Conservation (phyloP, 164 flowering plant species). For the Aristolochia californica region DNA sequence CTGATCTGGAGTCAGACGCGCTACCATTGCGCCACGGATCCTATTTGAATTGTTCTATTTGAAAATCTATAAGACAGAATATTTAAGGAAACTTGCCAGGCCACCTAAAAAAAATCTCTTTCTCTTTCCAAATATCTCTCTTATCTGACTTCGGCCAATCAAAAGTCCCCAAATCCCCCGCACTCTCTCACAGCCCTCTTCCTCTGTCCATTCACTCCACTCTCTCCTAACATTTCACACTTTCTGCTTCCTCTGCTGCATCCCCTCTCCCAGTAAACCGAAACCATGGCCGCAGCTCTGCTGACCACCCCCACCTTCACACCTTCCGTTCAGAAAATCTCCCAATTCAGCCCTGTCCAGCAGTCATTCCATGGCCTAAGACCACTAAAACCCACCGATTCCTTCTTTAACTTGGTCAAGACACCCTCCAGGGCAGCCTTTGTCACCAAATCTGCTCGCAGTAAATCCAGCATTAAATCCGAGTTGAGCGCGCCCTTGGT, state of each 20-base stretch:
- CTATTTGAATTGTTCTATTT: no score
- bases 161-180: conserved; percentile 31
- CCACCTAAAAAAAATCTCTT: no score
- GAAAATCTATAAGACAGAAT: no score
- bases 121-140: conserved; percentile 10
- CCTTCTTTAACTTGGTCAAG: conserved; percentile 6
- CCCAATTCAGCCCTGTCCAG: conserved; percentile 12
- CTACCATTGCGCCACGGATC: conserved; percentile 99
- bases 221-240: neutral
- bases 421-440: conserved; percentile 3
- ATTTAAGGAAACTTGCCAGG: no score
- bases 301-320: conserved; percentile 34
- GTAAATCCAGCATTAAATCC: conserved; percentile 25
- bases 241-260: neutral
- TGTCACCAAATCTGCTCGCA: conserved; percentile 1
- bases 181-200: conserved; percentile 17
- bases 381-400: conserved; percentile 34
- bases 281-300: conserved; percentile 40
- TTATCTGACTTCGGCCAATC: conserved; percentile 47
- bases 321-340: conserved; percentile 17
- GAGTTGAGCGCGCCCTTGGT: conserved; percentile 68
- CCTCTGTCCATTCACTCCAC: neutral
- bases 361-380: conserved; percentile 57
- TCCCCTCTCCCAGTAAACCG: conserved; percentile 7
- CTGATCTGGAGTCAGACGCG: conserved; percentile 90